Evolutionary conservation across 2,329 filamentous ascomycete species (phyloP), one percentile per base, ranked within the genome.

Genomic region (Westerdykella aurantiaca): DNA sequence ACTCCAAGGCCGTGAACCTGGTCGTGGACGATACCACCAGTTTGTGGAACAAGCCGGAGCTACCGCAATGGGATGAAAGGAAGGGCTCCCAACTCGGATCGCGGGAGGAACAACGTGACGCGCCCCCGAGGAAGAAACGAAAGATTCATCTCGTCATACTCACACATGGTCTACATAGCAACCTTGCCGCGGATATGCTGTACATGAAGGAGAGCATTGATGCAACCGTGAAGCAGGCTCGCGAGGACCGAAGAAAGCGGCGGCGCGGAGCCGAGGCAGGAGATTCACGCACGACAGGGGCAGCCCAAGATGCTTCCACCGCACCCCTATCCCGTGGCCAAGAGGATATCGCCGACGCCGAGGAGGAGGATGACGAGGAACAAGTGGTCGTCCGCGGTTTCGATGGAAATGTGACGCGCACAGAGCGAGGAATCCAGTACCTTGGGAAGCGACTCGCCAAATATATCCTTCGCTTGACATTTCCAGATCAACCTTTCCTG

Each of bases 181-280:
- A 98, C 64, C 76, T 96, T 11, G 88, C 93, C 5, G 86, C 89
- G 17, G 93, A 98, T 64, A 95, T 98, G 93, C 74, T 98, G 16
- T 98, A 87, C 63, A 71, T 98, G 65, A 98, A 98, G 63, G 93
- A 98, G 69, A 95, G 88, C 67, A 97, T 98, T 49, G 93, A 98
- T 69, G 81, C 82, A 22, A 83, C 87, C 2, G 85, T 84, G 4
- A 83, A 75, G 56, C 82, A 91, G 61, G 85, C 87, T 22, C 83
- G 83, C 55, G 71, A 81, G 39, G 83, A 87, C 64, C 80, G 82
- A 31, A 83, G 77, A 62, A 75, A 72, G 39, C 76, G 85, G 45
- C 72, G 60, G 61, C 69, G 59, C 57, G 63, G 69, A 44, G 52
- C 64, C 23, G 50, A 34, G 31, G 44, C 39, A 3, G 41, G 44